phyloP scores from a whole-genome alignment of 305 asterid species.

The Solanum chacoense region DNA sequence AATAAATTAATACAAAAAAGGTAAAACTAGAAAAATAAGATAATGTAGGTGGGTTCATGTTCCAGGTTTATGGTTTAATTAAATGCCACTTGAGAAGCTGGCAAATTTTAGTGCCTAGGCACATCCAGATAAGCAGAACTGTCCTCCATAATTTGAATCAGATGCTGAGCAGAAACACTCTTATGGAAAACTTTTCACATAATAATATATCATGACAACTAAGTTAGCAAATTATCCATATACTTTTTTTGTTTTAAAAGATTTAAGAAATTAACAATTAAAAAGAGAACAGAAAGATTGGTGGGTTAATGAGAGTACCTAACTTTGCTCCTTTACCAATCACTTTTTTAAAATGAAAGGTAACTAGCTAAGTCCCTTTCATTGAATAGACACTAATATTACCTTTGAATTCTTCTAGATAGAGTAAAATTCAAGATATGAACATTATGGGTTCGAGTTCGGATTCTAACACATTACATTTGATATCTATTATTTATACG shows the following conservation, averaged over 20 bases:
- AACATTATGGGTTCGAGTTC: background rate
- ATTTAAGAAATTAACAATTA: background rate
- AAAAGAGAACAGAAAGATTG: background rate
- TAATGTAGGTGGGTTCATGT: background rate
- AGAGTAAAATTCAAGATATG: background rate
- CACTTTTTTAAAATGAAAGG: background rate
- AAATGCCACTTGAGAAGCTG: background rate
- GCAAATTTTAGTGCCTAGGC: conserved; percentile 6
- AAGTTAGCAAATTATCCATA: background rate
- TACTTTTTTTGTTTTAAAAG: background rate
- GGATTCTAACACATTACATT: background rate
- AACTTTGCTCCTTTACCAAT: background rate
- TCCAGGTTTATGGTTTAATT: background rate
- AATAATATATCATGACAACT: background rate
- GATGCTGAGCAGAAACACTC: background rate
- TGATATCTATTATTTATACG: background rate
- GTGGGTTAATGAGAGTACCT: background rate
- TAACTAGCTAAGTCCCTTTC: background rate
- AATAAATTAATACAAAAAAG: background rate
- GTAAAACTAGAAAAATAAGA: background rate
- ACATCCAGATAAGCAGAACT: conserved; percentile 10
- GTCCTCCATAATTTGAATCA: conserved; percentile 9
- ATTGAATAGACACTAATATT: background rate
- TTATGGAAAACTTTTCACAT: background rate
- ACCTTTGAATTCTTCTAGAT: background rate